phyloP scores from a whole-genome alignment of 305 asterid genomes.

The Solanum hybrid region DNA sequence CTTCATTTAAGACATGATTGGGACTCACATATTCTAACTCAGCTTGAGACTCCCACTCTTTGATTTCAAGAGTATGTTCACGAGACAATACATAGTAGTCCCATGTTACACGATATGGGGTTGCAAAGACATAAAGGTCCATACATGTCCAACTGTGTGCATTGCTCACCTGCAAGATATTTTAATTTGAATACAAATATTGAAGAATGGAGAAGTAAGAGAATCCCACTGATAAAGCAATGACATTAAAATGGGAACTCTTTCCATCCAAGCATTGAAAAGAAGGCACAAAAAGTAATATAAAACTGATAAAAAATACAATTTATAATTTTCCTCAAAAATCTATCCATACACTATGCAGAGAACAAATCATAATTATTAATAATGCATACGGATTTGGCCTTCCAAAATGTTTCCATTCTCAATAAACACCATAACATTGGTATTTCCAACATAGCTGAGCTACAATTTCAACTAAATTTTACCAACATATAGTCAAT shows the following conservation, averaged over 20 bases:
- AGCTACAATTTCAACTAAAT: neutral
- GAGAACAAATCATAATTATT: neutral
- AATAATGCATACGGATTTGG: neutral
- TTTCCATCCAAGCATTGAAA: neutral
- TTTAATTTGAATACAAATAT: neutral
- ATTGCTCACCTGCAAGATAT: slow-evolving; percentile 36
- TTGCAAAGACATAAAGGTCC: slow-evolving; percentile 84
- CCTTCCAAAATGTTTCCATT: neutral
- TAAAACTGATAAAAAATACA: neutral
- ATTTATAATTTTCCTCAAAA: neutral
- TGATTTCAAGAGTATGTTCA: slow-evolving; percentile 74
- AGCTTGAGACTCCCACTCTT: slow-evolving; percentile 81
- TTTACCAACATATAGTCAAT: neutral
- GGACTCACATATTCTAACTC: slow-evolving; percentile 48
- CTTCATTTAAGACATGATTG: neutral
- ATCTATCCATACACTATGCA: neutral
- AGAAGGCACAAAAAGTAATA: neutral
- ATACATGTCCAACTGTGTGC: slow-evolving; percentile 95
- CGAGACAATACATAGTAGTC: slow-evolving; percentile 74
- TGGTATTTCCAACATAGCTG: neutral
- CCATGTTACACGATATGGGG: slow-evolving; percentile 97
- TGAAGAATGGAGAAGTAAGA: neutral
- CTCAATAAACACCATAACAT: neutral
- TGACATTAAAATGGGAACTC: neutral
- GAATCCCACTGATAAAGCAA: neutral